Conservation (phyloP, 805 yeast species). For the Myxozyma melibiosi region DNA sequence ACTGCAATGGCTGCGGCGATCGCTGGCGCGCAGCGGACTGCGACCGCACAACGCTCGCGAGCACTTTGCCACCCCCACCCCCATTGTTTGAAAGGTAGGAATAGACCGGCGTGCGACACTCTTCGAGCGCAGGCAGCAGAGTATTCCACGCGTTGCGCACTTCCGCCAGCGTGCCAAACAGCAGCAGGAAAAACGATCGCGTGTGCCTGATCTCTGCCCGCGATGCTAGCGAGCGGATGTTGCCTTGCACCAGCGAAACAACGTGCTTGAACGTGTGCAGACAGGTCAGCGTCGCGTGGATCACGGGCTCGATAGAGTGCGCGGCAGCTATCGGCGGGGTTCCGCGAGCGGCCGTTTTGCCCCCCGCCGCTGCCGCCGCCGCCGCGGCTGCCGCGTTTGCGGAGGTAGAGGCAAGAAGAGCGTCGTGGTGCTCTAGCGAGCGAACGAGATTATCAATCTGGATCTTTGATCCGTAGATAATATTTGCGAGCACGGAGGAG, state of each 20-base stretch:
- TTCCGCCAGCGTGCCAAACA: conserved; percentile 67
- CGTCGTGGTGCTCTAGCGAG: conserved; percentile 35
- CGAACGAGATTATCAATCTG: conserved; percentile 33
- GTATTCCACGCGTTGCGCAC: conserved; percentile 64
- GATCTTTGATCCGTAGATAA: conserved; percentile 23
- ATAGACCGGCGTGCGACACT: conserved; percentile 18
- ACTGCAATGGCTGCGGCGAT: background rate
- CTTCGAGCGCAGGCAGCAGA: conserved; percentile 40
- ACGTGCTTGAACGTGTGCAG: conserved; percentile 55
- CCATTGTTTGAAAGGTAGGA: background rate
- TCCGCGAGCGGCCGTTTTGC: conserved; percentile 34
- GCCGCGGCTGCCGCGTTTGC: conserved; percentile 6
- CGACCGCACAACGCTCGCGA: background rate
- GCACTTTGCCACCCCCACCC: background rate
- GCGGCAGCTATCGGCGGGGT: conserved; percentile 12
- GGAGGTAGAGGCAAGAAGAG: conserved; percentile 22
- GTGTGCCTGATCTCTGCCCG: conserved; percentile 65
- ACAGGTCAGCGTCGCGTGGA: conserved; percentile 45
- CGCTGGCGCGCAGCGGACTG: background rate
- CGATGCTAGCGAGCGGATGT: conserved; percentile 53
- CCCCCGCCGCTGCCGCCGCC: conserved; percentile 26
- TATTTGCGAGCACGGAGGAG: conserved; percentile 21
- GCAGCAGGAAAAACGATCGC: conserved; percentile 61
- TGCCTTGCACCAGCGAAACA: conserved; percentile 52
- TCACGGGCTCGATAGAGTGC: conserved; percentile 43